Evolutionary conservation across 345 rosid genomes (phyloP), one percentile per base, ranked within the genome.

Genomic region (Gynandropsis gynandra): DNA sequence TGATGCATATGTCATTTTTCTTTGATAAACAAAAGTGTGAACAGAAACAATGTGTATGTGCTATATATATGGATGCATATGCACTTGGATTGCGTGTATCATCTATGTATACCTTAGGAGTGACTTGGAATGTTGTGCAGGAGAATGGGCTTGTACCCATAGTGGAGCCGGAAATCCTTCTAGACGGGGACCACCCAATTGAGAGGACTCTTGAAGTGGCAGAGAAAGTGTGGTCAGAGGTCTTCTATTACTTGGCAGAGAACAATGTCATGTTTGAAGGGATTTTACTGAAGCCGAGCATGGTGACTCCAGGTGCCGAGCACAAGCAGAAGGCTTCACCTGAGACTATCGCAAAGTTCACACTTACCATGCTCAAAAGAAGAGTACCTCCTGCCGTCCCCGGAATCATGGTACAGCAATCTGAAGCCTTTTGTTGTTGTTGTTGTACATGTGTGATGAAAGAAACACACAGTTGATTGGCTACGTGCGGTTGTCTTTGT

Each of bases 221-320:
- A 41, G 93, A 90, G 77, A 87, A 84, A 73, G 98, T 90, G 50
- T 90, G 98, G 98, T 79, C 95, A 7, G 93, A 90, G 61, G 98
- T 90, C 68, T 90, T 90, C 68, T 87, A 50, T 82, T 87, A 90
- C 66, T 69, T 90, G 82, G 96, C 96, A 2, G 76, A 90, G 68
- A 87, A 84, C 79, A 87, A 87, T 69, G 96, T 90, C 4, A 16
- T 73, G 59, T 78, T 87, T 14, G 98, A 90, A 66, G 98, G 98
- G 38, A 90, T 90, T 66, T 70, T 90, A 29, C 85, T 90, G 58
- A 90, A 90, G 70, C 98, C 98, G 9, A 90, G 98, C 82, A 90
- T 90, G 98, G 98, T 89, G 32, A 86, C 94, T 13, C 96, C 97
- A 5, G 98, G 98, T 1, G 96, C 98, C 38, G 98, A 87, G 65